Evolutionary conservation across 208 protist species (phyloP), one percentile per base, ranked within the genome.

Genomic region (Jaenimonas drosophilae): DNA sequence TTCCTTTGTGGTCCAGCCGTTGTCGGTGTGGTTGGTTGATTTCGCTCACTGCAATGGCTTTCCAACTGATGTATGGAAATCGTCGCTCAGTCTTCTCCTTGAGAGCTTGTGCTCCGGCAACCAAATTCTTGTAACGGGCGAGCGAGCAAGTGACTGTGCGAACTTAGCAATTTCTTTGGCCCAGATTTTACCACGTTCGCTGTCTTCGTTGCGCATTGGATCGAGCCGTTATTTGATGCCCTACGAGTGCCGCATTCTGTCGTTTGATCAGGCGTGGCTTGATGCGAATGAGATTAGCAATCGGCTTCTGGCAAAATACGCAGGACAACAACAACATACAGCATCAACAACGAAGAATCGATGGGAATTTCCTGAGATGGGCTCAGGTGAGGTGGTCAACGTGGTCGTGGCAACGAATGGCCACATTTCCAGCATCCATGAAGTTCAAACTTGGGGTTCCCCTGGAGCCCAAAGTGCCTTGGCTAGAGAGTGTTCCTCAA

Each of bases 171-270:
- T 84, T 47, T 42, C 76, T 0, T 47, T 91, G 24, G 57, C 78
- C 17, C 59, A 70, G 30, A 56, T 74, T 20, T 47, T 91, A 30
- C 83, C 83, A n/a, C 57, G 51, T 17, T 37, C 57, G 17, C 43
- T 88, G 33, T 9, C 31, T 14, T 53, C 37, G 21, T 51, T 47
- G 51, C 41, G 49, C 25, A 11, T 82, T 12, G 60, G 59, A 46
- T 49, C 73, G 1, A 57, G 80, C n/a, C 51, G 56, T 4, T 84
- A 91, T 32, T 46, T 71, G 4, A 75, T 83, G 72, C 75, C 77
- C 4, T 85, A 84, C 48, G 46, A 56, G 36, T 68, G 67, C 16
- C 64, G 67, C 21, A 60, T 91, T 20, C 42, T 87, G 21, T 68
- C 64, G 14, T 87, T 78, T 47, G 45, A 34, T 44, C 27, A 1